Percentiles rank a stretch among this genome's conserved stretches.
Evolutionary conservation across 2,329 filamentous ascomycete genomes (phyloP).

Genomic region (Trichoderma hamatum): DNA sequence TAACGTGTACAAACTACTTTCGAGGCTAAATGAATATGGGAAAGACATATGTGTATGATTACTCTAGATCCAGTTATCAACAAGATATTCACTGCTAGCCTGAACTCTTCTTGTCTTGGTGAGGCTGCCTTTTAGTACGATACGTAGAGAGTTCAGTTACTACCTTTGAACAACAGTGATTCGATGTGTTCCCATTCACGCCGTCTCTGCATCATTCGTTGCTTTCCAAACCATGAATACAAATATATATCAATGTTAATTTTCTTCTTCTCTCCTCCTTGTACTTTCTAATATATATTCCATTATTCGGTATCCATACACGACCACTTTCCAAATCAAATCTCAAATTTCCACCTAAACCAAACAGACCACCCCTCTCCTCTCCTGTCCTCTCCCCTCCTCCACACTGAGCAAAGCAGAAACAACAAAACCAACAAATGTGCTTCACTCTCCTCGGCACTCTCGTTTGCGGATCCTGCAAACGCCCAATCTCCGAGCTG

Average conservation of each 20-base stretch:
- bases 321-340: background rate
- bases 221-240: background rate
- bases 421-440: background rate
- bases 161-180: background rate
- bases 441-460: background rate
- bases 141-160: background rate
- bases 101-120: background rate
- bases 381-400: no score
- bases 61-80: conserved; percentile 34
- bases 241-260: no score
- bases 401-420: background rate
- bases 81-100: background rate
- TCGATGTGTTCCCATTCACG: background rate
- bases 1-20: background rate
- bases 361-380: background rate
- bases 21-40: background rate
- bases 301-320: background rate
- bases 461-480: background rate
- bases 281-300: background rate
- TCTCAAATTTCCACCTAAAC: background rate
- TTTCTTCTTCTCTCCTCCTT: background rate
- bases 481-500: background rate
- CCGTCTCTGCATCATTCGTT: background rate
- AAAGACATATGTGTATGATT: conserved; percentile 7
- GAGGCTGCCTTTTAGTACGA: background rate